Conservation (phyloP, 73 alveolate genomes). For the Paramecium sonneborni region DNA sequence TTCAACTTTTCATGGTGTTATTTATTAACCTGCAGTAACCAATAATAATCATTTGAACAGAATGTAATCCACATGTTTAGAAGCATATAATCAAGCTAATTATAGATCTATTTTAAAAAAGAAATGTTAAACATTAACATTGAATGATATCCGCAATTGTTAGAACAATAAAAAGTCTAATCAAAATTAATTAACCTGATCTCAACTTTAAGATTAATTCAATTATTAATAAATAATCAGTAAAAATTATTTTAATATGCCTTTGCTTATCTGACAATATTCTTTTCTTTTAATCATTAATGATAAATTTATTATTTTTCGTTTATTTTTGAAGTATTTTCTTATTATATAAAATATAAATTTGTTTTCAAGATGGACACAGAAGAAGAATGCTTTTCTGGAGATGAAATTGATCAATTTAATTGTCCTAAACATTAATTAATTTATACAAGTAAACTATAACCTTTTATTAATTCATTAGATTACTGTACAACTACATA, state of each 20-base stretch:
- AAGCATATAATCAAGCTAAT: not conserved
- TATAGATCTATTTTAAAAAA: not conserved
- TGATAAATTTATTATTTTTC: not conserved
- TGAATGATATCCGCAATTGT: not conserved
- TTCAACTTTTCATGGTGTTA: not conserved
- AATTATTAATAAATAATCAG: no score
- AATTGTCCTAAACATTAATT: conserved; percentile 41
- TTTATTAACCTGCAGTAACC: not conserved
- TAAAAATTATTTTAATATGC: no score
- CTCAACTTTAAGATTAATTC: not conserved
- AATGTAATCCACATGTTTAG: not conserved
- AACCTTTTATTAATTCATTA: not conserved
- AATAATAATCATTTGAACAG: not conserved
- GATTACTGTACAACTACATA: conserved; percentile 41
- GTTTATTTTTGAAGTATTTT: not conserved
- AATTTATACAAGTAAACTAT: not conserved
- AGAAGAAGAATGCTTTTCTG: conserved; percentile 55
- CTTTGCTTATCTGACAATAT: not conserved
- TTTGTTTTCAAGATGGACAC: conserved; percentile 30
- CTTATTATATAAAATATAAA: not conserved
- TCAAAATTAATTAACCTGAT: not conserved
- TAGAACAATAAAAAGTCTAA: not conserved
- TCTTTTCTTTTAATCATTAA: not conserved
- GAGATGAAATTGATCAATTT: conserved; percentile 41
- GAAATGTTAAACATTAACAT: not conserved